Evolutionary conservation across 2,329 filamentous ascomycete genomes (phyloP).

Genomic region (Xylariaceae sp.): DNA sequence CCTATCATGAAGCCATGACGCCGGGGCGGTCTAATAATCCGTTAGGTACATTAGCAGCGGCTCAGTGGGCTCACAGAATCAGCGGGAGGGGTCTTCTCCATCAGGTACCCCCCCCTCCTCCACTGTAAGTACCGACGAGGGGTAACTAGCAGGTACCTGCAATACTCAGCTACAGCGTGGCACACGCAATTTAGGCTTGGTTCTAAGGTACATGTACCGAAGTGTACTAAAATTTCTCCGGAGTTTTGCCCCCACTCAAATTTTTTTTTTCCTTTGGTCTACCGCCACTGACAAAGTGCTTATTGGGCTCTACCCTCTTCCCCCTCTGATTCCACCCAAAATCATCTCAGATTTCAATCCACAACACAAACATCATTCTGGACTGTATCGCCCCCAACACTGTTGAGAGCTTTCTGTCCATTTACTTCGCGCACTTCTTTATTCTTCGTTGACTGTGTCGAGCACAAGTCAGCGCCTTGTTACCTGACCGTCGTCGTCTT

Average conservation of each 20-base stretch:
- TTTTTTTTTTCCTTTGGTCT: slow-evolving; percentile 28
- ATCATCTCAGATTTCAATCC: slow-evolving; percentile 23
- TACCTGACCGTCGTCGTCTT: slow-evolving; percentile 30
- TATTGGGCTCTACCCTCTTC: slow-evolving; percentile 23
- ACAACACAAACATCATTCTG: slow-evolving; percentile 17
- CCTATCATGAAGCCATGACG: neutral
- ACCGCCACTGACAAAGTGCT: slow-evolving; percentile 17
- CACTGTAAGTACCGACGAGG: neutral
- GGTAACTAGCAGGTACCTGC: neutral
- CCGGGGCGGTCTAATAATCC: neutral
- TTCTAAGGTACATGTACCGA: slow-evolving; percentile 8
- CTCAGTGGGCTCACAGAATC: neutral
- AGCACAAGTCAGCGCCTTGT: slow-evolving; percentile 26
- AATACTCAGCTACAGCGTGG: neutral
- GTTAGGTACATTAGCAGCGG: neutral
- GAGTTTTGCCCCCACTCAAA: slow-evolving; percentile 31
- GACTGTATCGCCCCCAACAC: slow-evolving; percentile 26
- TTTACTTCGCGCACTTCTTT: slow-evolving; percentile 23
- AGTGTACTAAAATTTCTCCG: slow-evolving; percentile 26
- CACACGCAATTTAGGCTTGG: neutral
- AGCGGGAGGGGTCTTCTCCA: neutral
- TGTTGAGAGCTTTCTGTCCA: slow-evolving; percentile 27
- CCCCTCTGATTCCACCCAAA: slow-evolving; percentile 23
- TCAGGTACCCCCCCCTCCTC: neutral
- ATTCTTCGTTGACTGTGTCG: slow-evolving; percentile 23